These are phyloP conservation scores for Annulohypoxylon maeteangense DNA, from an alignment of 495 filamentous ascomycete genomes.

Conservation along the genomic window DNA sequence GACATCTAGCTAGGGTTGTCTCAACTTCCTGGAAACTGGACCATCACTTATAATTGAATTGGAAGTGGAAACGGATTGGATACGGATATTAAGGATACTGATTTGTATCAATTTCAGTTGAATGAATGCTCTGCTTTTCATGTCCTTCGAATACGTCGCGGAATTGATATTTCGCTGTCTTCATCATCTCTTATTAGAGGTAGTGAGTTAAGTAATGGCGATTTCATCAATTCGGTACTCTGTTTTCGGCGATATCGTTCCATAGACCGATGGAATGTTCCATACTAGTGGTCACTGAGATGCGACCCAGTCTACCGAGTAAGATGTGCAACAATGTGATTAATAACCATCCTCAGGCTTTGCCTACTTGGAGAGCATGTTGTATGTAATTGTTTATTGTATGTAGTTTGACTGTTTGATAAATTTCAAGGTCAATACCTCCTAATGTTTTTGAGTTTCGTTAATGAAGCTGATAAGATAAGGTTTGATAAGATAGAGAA, in stretches of 20 bases:
- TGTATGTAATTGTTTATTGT: too few species aligned
- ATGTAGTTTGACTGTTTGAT: too few species aligned
- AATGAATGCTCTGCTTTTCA: background rate
- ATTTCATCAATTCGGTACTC: background rate
- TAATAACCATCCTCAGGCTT: too few species aligned
- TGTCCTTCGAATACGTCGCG: background rate
- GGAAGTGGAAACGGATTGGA: background rate
- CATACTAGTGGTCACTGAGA: background rate
- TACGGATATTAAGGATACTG: background rate
- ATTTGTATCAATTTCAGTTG: background rate
- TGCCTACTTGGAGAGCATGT: background rate
- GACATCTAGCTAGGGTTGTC: conserved; percentile 30
- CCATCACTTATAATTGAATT: conserved; percentile 34
- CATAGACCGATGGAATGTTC: background rate
- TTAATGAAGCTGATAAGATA: too few species aligned
- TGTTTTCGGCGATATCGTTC: background rate
- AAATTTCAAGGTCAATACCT: too few species aligned
- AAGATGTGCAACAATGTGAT: too few species aligned
- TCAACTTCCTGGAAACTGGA: conserved; percentile 42
- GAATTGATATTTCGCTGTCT: background rate
- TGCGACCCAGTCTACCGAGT: background rate
- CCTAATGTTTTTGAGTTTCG: too few species aligned
- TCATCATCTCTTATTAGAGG: background rate
- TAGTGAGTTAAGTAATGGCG: background rate
- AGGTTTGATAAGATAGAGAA: too few species aligned